Conservation (phyloP, 2,329 filamentous ascomycete species). For the Canariomyces notabilis region DNA sequence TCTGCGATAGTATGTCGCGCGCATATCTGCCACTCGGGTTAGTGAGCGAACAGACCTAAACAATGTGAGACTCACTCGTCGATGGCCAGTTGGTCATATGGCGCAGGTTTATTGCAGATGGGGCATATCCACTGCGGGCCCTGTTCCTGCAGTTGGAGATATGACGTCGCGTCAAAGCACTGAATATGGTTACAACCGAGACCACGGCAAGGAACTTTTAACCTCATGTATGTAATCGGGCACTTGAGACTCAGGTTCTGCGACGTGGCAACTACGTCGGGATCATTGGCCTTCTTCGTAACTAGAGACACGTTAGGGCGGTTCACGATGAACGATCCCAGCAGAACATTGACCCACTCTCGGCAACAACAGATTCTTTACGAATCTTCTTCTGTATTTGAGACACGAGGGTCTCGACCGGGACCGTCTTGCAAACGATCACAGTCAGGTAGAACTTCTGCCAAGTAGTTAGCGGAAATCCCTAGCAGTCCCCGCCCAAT, state of each 20-base stretch:
- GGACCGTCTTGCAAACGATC: conserved; percentile 68
- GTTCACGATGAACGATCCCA: neutral
- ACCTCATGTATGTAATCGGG: conserved; percentile 79
- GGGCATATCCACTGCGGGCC: conserved; percentile 96
- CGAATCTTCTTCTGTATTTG: conserved; percentile 70
- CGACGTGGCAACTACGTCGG: conserved; percentile 85
- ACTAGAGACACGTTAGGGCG: conserved; percentile 47
- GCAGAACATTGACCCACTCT: conserved; percentile 60
- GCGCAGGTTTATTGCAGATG: conserved; percentile 78
- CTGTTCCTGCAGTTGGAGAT: conserved; percentile 90
- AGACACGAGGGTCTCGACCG: conserved; percentile 65
- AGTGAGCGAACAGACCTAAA: conserved; percentile 9
- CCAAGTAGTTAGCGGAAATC: conserved; percentile 4
- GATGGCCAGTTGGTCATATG: conserved; percentile 76
- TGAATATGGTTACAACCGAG: conserved; percentile 80
- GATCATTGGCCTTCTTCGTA: conserved; percentile 72
- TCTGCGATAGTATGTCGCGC: conserved; percentile 75
- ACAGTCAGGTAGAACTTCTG: conserved; percentile 70
- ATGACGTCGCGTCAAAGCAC: conserved; percentile 91
- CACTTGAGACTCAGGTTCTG: conserved; percentile 88
- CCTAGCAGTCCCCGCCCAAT: conserved; percentile 18
- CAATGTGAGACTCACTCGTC: conserved; percentile 63
- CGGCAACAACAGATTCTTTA: conserved; percentile 73
- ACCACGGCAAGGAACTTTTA: conserved; percentile 74
- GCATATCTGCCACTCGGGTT: conserved; percentile 60